phyloP scores from a whole-genome alignment of 176 grass and related monocot genomes.

The Triticum timopheevii region DNA sequence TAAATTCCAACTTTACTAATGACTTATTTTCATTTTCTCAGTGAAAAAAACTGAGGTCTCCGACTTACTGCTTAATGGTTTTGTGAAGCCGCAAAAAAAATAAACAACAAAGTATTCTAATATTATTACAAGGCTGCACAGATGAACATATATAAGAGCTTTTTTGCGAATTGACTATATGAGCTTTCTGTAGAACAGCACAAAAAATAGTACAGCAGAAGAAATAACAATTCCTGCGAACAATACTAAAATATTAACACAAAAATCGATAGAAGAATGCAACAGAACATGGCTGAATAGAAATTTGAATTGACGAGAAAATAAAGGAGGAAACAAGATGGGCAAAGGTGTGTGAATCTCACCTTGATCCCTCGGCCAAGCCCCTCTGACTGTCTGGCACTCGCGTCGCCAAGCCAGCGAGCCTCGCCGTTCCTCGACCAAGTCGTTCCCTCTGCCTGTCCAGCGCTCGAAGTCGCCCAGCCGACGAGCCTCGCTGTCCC shows the following conservation, averaged over 20 bases:
- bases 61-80: background rate
- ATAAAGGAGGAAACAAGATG: too few species aligned
- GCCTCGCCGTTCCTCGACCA: too few species aligned
- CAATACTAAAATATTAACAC: background rate
- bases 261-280: background rate
- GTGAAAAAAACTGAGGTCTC: background rate
- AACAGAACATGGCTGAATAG: background rate
- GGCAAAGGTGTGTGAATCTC: too few species aligned
- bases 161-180: background rate
- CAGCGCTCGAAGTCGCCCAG: too few species aligned
- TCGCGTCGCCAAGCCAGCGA: too few species aligned
- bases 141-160: background rate
- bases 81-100: too few species aligned
- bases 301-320: background rate
- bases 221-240: background rate
- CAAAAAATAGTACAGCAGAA: background rate
- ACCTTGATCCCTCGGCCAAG: too few species aligned
- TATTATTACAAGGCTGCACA: background rate
- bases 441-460: too few species aligned
- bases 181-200: background rate
- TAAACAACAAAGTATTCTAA: background rate
- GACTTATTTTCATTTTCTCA: background rate
- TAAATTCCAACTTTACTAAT: background rate
- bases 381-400: too few species aligned
- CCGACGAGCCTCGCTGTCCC: too few species aligned